Conservation (phyloP, 768 basidiomycete species). For the Phlebiopsis gigantea region DNA sequence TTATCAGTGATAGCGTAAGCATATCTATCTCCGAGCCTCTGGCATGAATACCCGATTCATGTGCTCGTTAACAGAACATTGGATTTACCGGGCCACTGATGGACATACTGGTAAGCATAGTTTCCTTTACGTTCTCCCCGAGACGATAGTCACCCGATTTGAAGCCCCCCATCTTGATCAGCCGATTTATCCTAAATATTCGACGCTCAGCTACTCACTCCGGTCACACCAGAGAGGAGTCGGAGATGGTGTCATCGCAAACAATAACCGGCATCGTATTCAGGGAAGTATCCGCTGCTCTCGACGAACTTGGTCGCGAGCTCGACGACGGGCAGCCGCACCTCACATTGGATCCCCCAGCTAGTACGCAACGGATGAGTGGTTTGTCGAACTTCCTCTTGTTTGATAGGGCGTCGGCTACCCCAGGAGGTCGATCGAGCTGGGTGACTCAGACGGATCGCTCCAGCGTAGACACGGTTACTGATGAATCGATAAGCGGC, state of each 20-base stretch:
- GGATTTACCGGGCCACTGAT: neutral
- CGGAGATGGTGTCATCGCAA: neutral
- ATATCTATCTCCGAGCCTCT: neutral
- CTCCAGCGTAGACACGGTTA: no score
- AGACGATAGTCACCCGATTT: no score
- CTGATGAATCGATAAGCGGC: no score
- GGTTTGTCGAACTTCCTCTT: no score
- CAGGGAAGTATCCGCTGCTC: neutral
- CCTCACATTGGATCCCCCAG: neutral
- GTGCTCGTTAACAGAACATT: neutral
- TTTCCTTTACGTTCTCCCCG: neutral
- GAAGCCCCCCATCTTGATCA: neutral
- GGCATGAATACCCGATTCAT: neutral
- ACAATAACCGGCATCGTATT: neutral
- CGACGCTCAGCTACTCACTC: neutral
- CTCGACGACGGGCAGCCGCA: neutral
- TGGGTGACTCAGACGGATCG: no score
- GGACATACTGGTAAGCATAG: neutral
- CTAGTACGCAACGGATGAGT: neutral
- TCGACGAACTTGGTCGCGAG: neutral
- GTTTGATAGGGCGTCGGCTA: no score
- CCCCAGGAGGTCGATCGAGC: no score
- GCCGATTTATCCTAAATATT: neutral
- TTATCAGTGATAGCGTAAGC: neutral
- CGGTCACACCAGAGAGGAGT: neutral